A percentile compares a stretch with the other conserved stretches of the same genome.
phyloP scores from a whole-genome alignment of 2,329 filamentous ascomycete genomes.

The Orbilia ellipsospora region DNA sequence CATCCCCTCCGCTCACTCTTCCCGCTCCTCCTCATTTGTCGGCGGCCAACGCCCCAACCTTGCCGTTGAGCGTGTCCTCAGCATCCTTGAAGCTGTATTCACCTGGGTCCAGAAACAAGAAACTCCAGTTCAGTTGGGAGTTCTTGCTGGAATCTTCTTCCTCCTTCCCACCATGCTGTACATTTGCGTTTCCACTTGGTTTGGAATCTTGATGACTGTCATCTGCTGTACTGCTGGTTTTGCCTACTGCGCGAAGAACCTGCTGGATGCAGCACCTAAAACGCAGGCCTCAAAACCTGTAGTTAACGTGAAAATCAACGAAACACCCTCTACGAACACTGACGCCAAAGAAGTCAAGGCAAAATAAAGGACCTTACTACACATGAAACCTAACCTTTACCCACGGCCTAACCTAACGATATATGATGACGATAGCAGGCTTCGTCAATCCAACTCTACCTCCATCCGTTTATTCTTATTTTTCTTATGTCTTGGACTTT shows the following conservation, averaged over 20 bases:
- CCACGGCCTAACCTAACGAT: conserved; percentile 14
- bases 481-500: not conserved
- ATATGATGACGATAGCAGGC: conserved; percentile 39
- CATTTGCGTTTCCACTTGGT: conserved; percentile 45
- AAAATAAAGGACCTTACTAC: not conserved
- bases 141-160: conserved; percentile 46
- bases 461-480: not conserved
- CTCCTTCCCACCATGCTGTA: conserved; percentile 44
- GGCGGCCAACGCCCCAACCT: conserved; percentile 22
- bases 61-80: conserved; percentile 31
- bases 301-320: conserved; percentile 16
- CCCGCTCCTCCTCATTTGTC: conserved; percentile 40
- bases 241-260: conserved; percentile 37
- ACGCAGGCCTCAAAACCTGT: conserved; percentile 10
- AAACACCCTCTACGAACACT: conserved; percentile 29
- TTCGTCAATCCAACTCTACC: conserved; percentile 16
- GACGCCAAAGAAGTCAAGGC: conserved; percentile 33
- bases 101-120: conserved; percentile 47
- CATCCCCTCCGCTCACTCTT: conserved; percentile 38
- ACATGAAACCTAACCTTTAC: conserved; percentile 7
- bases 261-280: conserved; percentile 19
- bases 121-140: conserved; percentile 43
- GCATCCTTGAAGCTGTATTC: conserved; percentile 36
- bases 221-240: conserved; percentile 42
- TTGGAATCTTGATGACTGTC: conserved; percentile 48